These are phyloP conservation scores for Eimeria falciformis DNA, from an alignment of 169 alveolate genomes.

Conservation along the genomic window DNA sequence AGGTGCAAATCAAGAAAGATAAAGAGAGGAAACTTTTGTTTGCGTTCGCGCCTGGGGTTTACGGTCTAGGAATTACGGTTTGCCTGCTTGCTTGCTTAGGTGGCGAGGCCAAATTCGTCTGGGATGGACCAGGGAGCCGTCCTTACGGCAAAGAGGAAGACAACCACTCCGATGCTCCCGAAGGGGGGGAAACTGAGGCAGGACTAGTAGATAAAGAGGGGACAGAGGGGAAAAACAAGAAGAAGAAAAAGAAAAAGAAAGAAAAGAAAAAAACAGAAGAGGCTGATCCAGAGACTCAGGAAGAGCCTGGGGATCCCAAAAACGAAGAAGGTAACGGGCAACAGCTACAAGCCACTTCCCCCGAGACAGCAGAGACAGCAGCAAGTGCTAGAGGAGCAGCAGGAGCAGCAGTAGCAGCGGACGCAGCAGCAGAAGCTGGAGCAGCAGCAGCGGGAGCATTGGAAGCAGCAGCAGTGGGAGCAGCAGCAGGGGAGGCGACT, in stretches of 20 bases:
- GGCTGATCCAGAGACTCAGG: background rate
- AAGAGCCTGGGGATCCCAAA: background rate
- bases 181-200: background rate
- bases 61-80: background rate
- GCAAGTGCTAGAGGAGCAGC: too few relatives aligned
- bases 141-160: conserved; percentile 13
- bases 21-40: background rate
- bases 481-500: background rate
- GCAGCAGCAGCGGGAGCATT: conserved; percentile 12
- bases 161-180: background rate
- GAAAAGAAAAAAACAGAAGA: conserved; percentile 21
- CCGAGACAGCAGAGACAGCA: background rate
- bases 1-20: background rate
- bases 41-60: background rate
- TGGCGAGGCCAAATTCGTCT: conserved; percentile 55
- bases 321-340: background rate
- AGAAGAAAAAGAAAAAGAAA: conserved; percentile 23
- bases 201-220: background rate
- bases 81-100: conserved; percentile 21
- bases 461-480: conserved; percentile 7
- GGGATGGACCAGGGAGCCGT: conserved; percentile 66
- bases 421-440: conserved; percentile 12
- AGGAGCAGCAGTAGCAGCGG: background rate
- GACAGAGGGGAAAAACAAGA: background rate
- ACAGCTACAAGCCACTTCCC: background rate